These are phyloP conservation scores for Pugionium cornutum DNA, from an alignment of 345 rosid genomes.

Conservation along the genomic window DNA sequence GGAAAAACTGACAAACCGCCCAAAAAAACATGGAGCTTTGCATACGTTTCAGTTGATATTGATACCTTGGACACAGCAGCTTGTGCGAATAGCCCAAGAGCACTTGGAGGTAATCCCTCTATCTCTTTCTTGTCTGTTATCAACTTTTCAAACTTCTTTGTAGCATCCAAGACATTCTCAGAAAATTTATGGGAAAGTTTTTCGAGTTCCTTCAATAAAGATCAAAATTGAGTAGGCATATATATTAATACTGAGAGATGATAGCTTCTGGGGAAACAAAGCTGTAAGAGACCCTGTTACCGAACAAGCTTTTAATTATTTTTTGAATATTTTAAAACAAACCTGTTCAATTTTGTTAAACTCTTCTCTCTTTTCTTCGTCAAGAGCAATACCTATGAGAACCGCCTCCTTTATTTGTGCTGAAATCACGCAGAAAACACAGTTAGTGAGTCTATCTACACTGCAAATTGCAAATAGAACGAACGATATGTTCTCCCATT, in stretches of 20 bases:
- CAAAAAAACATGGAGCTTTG: background rate
- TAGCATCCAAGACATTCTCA: constrained; percentile 90
- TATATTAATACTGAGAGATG: constrained; percentile 20
- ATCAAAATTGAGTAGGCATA: constrained; percentile 11
- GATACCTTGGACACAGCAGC: constrained; percentile 81
- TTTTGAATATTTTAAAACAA: background rate
- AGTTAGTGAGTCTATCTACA: background rate
- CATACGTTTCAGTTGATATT: constrained; percentile 10
- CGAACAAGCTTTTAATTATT: constrained; percentile 5
- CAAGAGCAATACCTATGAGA: constrained; percentile 89
- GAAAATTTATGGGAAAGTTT: constrained; percentile 73
- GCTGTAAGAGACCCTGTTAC: background rate
- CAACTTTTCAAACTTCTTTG: constrained; percentile 84
- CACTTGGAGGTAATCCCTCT: constrained; percentile 81
- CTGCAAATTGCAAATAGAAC: background rate
- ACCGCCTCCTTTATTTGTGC: constrained; percentile 87
- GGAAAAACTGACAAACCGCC: background rate
- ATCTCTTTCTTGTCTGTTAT: constrained; percentile 77
- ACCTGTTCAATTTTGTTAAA: constrained; percentile 98
- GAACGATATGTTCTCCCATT: background rate
- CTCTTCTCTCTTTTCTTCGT: constrained; percentile 80
- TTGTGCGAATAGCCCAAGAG: constrained; percentile 86
- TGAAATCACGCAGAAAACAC: constrained; percentile 38
- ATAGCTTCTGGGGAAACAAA: background rate
- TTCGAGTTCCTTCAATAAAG: constrained; percentile 65